Conservation (phyloP, 2,329 filamentous ascomycete genomes). For the Diaporthe vexans region DNA sequence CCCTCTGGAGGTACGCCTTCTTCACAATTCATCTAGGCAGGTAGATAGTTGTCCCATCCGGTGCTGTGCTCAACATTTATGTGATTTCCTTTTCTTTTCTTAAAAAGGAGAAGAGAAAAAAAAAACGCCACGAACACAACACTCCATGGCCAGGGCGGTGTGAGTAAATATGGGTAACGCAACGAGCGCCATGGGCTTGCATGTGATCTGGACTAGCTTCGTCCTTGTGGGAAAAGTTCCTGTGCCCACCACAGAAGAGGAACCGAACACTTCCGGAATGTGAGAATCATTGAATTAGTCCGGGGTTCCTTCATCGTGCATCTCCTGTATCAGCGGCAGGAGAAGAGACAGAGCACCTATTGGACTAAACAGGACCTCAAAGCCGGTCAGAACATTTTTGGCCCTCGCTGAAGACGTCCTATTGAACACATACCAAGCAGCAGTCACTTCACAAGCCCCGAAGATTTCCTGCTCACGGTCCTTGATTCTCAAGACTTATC, state of each 20-base stretch:
- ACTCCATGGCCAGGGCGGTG: background rate
- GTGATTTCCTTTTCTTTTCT: background rate
- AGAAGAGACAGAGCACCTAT: background rate
- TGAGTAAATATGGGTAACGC: no score
- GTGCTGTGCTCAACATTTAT: background rate
- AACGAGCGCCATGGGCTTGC: no score
- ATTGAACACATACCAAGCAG: background rate
- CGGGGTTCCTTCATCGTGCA: no score
- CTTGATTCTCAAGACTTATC: slow-evolving; percentile 4
- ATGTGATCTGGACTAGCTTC: background rate
- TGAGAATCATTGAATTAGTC: no score
- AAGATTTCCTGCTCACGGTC: background rate
- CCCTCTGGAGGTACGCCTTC: background rate
- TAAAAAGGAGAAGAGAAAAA: no score
- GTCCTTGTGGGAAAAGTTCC: background rate
- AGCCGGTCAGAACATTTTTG: background rate
- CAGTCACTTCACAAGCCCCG: background rate
- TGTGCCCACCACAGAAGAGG: background rate
- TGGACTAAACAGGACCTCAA: no score
- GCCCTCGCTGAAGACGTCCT: background rate
- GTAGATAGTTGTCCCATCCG: background rate
- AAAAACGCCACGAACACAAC: background rate
- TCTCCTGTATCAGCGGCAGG: background rate
- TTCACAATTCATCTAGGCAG: background rate
- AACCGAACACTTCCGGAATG: background rate